Evolutionary conservation across 805 yeast species (phyloP).

Genomic region (Candida anglica): DNA sequence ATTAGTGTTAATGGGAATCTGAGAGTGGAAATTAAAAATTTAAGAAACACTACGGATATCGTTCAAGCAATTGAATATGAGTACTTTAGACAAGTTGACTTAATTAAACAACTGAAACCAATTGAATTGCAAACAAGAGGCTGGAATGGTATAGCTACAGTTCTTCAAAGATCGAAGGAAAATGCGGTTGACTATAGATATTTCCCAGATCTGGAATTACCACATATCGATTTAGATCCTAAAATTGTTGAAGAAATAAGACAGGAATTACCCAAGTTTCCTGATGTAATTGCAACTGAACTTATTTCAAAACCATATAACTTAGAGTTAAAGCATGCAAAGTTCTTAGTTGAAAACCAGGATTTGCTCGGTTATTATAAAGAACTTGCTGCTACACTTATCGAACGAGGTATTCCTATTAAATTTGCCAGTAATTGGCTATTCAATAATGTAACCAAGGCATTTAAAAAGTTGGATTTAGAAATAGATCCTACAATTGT

Average conservation of each 20-base stretch:
- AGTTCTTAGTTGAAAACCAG: conserved; percentile 53
- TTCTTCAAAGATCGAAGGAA: conserved; percentile 71
- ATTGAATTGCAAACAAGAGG: conserved; percentile 62
- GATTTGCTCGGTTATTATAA: conserved; percentile 51
- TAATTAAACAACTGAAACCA: conserved; percentile 32
- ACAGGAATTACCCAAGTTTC: conserved; percentile 49
- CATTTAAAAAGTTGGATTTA: conserved; percentile 48
- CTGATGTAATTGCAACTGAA: conserved; percentile 51
- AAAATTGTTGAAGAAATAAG: conserved; percentile 40
- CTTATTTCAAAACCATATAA: conserved; percentile 48
- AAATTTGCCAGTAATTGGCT: conserved; percentile 71
- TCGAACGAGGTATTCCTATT: conserved; percentile 13
- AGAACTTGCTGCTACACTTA: conserved; percentile 28
- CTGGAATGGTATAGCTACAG: conserved; percentile 79
- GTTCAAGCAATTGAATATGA: conserved; percentile 71
- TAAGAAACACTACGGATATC: conserved; percentile 81
- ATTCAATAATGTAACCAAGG: conserved; percentile 75
- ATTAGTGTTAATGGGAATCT: conserved; percentile 70
- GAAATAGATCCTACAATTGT: conserved; percentile 23
- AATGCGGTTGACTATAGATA: conserved; percentile 83
- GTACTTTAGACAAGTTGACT: conserved; percentile 60
- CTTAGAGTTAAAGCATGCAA: conserved; percentile 71
- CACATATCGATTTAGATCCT: conserved; percentile 46
- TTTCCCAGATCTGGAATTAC: conserved; percentile 91
- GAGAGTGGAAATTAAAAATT: conserved; percentile 85